phyloP scores from a whole-genome alignment of 768 basidiomycete genomes.

The Rhodotorula babjevae region DNA sequence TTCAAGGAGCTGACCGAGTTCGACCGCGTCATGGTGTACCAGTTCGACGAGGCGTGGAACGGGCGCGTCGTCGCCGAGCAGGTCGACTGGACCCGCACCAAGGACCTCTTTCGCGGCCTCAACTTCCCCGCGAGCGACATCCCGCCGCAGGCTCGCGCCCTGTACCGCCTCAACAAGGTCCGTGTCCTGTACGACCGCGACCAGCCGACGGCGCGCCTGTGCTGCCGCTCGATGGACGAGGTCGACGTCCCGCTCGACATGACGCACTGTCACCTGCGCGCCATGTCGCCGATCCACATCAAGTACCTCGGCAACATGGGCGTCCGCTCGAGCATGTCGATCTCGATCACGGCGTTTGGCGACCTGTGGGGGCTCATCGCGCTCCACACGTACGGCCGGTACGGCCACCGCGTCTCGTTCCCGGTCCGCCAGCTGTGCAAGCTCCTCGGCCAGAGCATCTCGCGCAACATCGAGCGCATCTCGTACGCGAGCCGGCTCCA shows the following conservation, averaged over 20 bases:
- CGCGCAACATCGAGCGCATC: slow-evolving; percentile 70
- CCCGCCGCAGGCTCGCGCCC: slow-evolving; percentile 57
- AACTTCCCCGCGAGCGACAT: slow-evolving; percentile 63
- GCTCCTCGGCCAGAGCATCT: slow-evolving; percentile 71
- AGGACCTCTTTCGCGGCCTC: slow-evolving; percentile 66
- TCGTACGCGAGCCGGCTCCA: slow-evolving; percentile 70
- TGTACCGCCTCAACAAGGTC: slow-evolving; percentile 73
- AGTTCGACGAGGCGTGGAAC: slow-evolving; percentile 44
- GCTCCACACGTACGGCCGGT: slow-evolving; percentile 53
- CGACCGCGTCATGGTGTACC: slow-evolving; percentile 71
- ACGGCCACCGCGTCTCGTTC: slow-evolving; percentile 81
- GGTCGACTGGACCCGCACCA: slow-evolving; percentile 69
- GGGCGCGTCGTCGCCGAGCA: slow-evolving; percentile 63
- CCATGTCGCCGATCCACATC: slow-evolving; percentile 80
- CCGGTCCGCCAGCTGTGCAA: slow-evolving; percentile 76
- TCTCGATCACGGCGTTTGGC: slow-evolving; percentile 74
- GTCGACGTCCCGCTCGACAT: slow-evolving; percentile 68
- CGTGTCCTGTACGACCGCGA: slow-evolving; percentile 69
- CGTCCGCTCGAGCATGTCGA: slow-evolving; percentile 78
- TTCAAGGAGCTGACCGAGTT: slow-evolving; percentile 76
- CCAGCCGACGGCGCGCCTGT: slow-evolving; percentile 67
- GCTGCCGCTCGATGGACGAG: slow-evolving; percentile 61
- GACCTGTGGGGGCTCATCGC: slow-evolving; percentile 63
- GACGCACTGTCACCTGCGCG: slow-evolving; percentile 77
- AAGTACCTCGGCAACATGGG: slow-evolving; percentile 77